Evolutionary conservation across 2,329 filamentous ascomycete species (phyloP).

Genomic region (Acarospora socialis): DNA sequence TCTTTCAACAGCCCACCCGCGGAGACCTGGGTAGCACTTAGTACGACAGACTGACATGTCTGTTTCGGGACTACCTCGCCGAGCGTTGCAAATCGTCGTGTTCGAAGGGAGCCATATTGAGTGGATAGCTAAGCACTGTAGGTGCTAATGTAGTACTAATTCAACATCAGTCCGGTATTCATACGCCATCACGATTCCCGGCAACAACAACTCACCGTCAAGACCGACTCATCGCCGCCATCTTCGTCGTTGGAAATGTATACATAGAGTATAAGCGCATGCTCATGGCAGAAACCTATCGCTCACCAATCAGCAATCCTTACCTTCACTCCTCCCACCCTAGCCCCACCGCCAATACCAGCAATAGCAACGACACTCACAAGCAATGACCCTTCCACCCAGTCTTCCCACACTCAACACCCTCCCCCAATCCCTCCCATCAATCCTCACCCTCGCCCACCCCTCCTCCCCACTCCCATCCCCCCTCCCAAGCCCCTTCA

Average conservation of each 20-base stretch:
- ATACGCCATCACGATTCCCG: constrained; percentile 6
- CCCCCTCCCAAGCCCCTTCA: constrained; percentile 44
- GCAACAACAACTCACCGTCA: constrained; percentile 45
- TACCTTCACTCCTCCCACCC: background rate
- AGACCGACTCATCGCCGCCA: constrained; percentile 54
- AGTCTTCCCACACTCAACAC: constrained; percentile 86
- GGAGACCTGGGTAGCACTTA: too few relatives aligned
- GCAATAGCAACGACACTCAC: constrained; percentile 32
- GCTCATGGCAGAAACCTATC: constrained; percentile 56
- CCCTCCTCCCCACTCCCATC: constrained; percentile 58
- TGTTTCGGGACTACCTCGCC: too few relatives aligned
- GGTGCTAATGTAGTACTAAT: constrained; percentile 46
- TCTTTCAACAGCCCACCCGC: too few relatives aligned
- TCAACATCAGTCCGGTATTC: too few relatives aligned
- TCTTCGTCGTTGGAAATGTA: constrained; percentile 62
- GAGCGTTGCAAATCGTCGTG: constrained; percentile 1
- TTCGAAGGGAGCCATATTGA: too few relatives aligned
- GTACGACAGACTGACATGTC: too few relatives aligned
- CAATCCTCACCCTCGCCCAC: constrained; percentile 82
- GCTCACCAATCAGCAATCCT: background rate
- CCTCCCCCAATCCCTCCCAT: constrained; percentile 85
- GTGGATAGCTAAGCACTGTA: constrained; percentile 34
- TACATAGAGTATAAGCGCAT: constrained; percentile 70
- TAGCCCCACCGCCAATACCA: constrained; percentile 11
- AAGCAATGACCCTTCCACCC: constrained; percentile 84